Evolutionary conservation across 108 stramenopile genomes (phyloP), one percentile per base, ranked within the genome.

Genomic region (Discostella stelligeroides): DNA sequence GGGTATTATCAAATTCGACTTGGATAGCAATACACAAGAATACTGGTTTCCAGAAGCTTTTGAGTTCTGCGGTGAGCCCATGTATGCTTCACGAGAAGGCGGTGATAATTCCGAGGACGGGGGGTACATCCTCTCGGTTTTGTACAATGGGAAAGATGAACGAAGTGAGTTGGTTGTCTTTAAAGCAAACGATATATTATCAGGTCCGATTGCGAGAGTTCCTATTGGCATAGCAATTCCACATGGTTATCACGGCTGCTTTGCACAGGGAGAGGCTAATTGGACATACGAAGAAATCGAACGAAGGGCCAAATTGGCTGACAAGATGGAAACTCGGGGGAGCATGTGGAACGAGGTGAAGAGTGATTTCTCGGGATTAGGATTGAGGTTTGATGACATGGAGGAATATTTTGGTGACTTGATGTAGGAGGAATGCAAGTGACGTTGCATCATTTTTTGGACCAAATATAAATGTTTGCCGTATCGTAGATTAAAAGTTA

Each of bases 1-100:
- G 72, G 92, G 92, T 7, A 87, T 93, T 67, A 88, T 81, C 17
- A 82, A 76, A 24, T 86, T 86, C 51, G 84, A 93, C 48, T 43
- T 72, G 27, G 79, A 82, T 14, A 78, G 80, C 14, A 72, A 65
- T 47, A 30, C 74, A 28, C 81, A 72, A 30, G 84, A 89, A 66
- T 63, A 72, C 8, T 91, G 90, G 90, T 84, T 87, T 64, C 90
- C 90, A 37, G 80, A 88, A 49, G 57, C 65, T 20, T 61, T 84
- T 43, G 88, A 94, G 61, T 94, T 91, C 64, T 91, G 90, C 63
- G 93, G 93, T 20, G 93, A 94, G 63, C 93, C 93, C 48, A 90
- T 89, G 87, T 94, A 81, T 82, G 93, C 88, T 30, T 71, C 75
- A 25, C 28, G 69, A 24, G 78, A 75, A 64, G 51, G 56, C 29